These are phyloP conservation scores for Lipomyces spencermartinsiae DNA, from an alignment of 805 yeast species.

Conservation along the genomic window DNA sequence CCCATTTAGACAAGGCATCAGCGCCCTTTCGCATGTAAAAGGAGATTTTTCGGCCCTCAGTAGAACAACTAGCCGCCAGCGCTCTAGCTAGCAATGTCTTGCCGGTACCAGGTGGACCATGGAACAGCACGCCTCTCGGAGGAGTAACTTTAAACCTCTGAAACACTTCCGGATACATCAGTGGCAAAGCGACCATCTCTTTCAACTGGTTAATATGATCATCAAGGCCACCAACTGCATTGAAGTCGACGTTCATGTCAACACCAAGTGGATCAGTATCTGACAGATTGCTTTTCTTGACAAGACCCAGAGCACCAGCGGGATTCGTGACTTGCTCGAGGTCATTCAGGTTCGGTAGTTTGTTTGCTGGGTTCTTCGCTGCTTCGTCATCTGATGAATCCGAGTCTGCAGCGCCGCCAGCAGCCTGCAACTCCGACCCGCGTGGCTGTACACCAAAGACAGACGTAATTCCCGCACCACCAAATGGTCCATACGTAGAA, in stretches of 20 bases:
- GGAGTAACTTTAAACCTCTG: conserved; percentile 90
- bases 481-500: conserved; percentile 97
- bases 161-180: conserved; percentile 91
- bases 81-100: conserved; percentile 98
- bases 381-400: conserved; percentile 57
- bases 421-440: conserved; percentile 48
- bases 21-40: conserved; percentile 99
- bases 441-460: conserved; percentile 64
- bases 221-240: conserved; percentile 89
- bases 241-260: conserved; percentile 82
- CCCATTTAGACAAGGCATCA: conserved; percentile 96
- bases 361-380: conserved; percentile 43
- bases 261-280: conserved; percentile 94
- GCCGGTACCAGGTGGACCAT: conserved; percentile 99
- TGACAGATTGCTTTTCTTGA: conserved; percentile 69
- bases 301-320: conserved; percentile 37
- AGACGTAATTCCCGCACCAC: conserved; percentile 91
- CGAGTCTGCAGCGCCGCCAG: conserved; percentile 48
- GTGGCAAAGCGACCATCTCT: conserved; percentile 95
- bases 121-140: conserved; percentile 95
- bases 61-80: conserved; percentile 90
- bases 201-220: conserved; percentile 89
- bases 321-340: conserved; percentile 41
- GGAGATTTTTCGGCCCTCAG: conserved; percentile 83
- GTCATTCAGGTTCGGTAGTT: conserved; percentile 29